These are phyloP conservation scores for Dendrocalamus latiflorus DNA, from an alignment of 202 grass and related monocot species.

Conservation along the genomic window DNA sequence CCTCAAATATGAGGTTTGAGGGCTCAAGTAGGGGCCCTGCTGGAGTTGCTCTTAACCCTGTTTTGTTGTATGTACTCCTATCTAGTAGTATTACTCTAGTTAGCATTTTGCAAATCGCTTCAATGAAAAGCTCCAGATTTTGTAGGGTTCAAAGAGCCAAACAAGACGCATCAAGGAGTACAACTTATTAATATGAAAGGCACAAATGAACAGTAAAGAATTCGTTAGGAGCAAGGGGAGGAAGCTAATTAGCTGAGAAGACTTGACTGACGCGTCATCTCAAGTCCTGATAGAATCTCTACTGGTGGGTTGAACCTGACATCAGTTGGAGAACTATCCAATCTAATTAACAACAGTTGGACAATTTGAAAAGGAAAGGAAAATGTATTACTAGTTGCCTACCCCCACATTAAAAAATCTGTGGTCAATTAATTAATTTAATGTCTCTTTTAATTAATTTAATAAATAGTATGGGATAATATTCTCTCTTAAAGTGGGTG, in stretches of 20 bases:
- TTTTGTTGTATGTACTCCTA: too few species aligned
- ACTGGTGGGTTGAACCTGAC: background rate
- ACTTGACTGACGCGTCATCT: background rate
- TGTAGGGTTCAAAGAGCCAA: background rate
- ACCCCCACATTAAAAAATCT: background rate
- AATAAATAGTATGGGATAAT: background rate
- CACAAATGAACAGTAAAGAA: background rate
- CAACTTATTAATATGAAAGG: background rate
- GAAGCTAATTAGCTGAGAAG: background rate
- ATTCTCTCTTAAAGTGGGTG: too few species aligned
- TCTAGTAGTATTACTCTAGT: too few species aligned
- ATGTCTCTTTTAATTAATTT: background rate
- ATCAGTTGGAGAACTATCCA: background rate
- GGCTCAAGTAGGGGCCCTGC: too few species aligned
- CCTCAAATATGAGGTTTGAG: too few species aligned
- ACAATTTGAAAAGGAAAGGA: background rate
- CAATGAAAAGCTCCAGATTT: background rate
- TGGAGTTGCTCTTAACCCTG: too few species aligned
- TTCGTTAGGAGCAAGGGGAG: background rate
- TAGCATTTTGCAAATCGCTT: background rate
- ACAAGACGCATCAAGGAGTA: background rate
- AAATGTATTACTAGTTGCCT: background rate
- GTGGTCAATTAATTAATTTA: background rate
- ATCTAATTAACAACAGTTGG: background rate
- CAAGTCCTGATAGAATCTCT: background rate